Evolutionary conservation across 768 basidiomycete genomes (phyloP).

Genomic region (Boletus tomentosulus): DNA sequence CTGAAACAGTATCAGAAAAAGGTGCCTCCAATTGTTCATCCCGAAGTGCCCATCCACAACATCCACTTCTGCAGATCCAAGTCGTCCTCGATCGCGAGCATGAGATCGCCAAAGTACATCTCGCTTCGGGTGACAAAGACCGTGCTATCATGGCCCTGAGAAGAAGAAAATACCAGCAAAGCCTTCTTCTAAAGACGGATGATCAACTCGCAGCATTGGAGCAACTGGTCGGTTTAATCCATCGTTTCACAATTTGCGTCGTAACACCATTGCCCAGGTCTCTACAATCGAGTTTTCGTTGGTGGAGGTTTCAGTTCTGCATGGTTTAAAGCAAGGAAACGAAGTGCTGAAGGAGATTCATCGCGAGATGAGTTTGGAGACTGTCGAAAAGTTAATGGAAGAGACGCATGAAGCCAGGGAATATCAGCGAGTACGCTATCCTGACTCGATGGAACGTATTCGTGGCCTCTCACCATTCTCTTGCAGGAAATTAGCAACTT

Average conservation of each 20-base stretch:
- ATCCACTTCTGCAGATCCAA: conserved; percentile 60
- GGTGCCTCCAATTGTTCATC: conserved; percentile 39
- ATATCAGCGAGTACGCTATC: conserved; percentile 70
- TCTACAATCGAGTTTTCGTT: conserved; percentile 96
- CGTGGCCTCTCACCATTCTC: not conserved
- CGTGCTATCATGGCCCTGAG: conserved; percentile 85
- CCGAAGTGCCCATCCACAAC: not conserved
- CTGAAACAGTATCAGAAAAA: conserved; percentile 93
- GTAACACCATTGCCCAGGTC: conserved; percentile 51
- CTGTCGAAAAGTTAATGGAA: conserved; percentile 89
- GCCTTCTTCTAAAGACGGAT: conserved; percentile 84
- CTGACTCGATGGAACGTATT: not conserved
- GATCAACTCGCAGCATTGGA: conserved; percentile 84
- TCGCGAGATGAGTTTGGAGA: conserved; percentile 87
- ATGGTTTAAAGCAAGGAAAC: conserved; percentile 91
- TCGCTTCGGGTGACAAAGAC: conserved; percentile 79
- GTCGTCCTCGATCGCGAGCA: conserved; percentile 81
- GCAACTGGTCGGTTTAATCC: conserved; percentile 59
- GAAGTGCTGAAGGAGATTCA: conserved; percentile 92
- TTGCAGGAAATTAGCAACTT: conserved; percentile 87
- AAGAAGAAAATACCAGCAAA: conserved; percentile 90
- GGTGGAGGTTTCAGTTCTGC: conserved; percentile 87
- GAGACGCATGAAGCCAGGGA: conserved; percentile 91
- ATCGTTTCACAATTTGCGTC: not conserved
- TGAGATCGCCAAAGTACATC: conserved; percentile 80